Base-by-base conservation (phyloP, 2,329 filamentous ascomycete genomes). In the Exophiala oligosperma region DNA sequence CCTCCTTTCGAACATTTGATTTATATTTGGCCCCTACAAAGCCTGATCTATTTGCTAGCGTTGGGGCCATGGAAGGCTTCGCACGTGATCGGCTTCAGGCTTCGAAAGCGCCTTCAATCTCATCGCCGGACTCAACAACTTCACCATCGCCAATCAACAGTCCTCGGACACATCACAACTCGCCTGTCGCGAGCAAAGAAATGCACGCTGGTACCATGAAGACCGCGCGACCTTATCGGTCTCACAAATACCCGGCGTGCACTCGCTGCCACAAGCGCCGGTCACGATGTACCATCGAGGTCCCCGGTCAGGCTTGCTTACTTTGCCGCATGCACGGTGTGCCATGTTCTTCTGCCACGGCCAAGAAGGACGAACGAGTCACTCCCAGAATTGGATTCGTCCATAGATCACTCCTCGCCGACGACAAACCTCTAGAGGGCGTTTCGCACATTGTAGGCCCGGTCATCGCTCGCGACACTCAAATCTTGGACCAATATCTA, bases 201-300 rank as follows among this genome's bases (percentile, higher is more conserved):
- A 28, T 17, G 14, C 32, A 54, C 11, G 37, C 29, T 35, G 17
- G 21, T 21, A 53, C 38, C 29, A 63, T 58, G 58, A 54, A 57
- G n/a, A 60, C 57, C 38, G 52, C 76, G 51, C 76, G 84, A 46
- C 84, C 84, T 2, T 86, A 86, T 67, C 76, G 84, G 59, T 86
- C 84, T 6, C 84, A 86, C 71, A 79, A 84, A 60, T 79, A 81
- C 40, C 82, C 84, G 50, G 84, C 84, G 7, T 87, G 84, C 71
- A 73, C 83, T 52, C 73, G 83, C 12, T 87, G 84, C 66, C 78
- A 84, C 53, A 79, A 79, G 59, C 79, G 84, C 59, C 86, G 86
- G 68, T 84, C 83, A 1, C 77, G 84, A 63, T 87, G 84, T 67
- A 84, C 83, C 17, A 79, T 83, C 28, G 82, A 84, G 64, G 71